phyloP scores from a whole-genome alignment of 257 asterid genomes.

The Plantago elongata region DNA sequence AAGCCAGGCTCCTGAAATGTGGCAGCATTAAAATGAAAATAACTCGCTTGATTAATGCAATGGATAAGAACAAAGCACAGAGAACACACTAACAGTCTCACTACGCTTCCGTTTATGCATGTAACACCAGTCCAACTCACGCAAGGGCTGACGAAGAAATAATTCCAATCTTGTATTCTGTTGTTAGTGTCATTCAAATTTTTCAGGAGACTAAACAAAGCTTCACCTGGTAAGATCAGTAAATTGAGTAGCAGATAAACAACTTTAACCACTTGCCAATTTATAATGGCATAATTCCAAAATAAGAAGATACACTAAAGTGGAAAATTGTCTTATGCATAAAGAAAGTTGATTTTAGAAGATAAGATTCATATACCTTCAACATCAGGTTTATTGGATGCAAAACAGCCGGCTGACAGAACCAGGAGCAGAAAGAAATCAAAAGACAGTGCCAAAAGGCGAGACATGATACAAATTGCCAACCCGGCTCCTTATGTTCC shows the following conservation, averaged over 20 bases:
- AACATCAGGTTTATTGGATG: constrained; percentile 45
- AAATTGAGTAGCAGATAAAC: background rate
- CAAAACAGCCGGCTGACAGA: constrained; percentile 32
- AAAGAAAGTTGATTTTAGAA: too few relatives aligned
- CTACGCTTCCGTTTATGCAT: constrained; percentile 61
- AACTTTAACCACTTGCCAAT: background rate
- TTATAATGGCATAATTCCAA: background rate
- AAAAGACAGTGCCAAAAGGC: constrained; percentile 25
- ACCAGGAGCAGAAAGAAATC: constrained; percentile 34
- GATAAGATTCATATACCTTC: constrained; percentile 44
- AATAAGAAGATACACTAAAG: too few relatives aligned
- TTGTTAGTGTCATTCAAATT: constrained; percentile 60
- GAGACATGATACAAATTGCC: constrained; percentile 14
- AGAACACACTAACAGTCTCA: constrained; percentile 53
- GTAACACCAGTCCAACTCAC: constrained; percentile 83
- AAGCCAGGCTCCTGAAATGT: constrained; percentile 62
- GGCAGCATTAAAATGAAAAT: constrained; percentile 2
- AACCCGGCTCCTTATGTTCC: constrained; percentile 5
- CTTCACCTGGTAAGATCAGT: constrained; percentile 50
- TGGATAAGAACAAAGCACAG: background rate
- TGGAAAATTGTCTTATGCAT: too few relatives aligned
- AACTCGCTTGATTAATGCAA: background rate
- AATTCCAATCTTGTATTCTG: constrained; percentile 56
- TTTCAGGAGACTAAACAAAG: constrained; percentile 46
- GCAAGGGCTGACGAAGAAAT: constrained; percentile 74